A percentile compares a stretch with the other conserved stretches of the same genome.
These are phyloP conservation scores for Schwanniomyces occidentalis DNA, from an alignment of 805 yeast species.

Conservation along the genomic window DNA sequence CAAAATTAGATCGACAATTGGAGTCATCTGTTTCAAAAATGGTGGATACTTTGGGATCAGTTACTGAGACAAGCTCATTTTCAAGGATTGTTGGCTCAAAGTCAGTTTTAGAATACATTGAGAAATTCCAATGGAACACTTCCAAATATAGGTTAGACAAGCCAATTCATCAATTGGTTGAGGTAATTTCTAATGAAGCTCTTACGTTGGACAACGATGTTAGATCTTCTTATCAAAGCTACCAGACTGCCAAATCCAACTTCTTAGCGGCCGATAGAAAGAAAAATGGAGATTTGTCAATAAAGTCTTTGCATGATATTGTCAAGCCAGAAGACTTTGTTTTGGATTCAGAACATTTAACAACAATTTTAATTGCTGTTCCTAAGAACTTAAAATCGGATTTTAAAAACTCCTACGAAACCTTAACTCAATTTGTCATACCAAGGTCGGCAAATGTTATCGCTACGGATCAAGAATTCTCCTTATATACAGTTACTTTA, in stretches of 20 bases:
- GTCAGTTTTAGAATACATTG: conserved; percentile 62
- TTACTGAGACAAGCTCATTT: conserved; percentile 24
- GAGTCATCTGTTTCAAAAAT: conserved; percentile 68
- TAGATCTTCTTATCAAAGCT: conserved; percentile 68
- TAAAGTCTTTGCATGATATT: conserved; percentile 85
- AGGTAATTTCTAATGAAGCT: conserved; percentile 72
- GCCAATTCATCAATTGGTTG: conserved; percentile 74
- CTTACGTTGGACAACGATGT: conserved; percentile 83
- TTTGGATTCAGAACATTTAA: conserved; percentile 79
- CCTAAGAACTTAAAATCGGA: conserved; percentile 64
- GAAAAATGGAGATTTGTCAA: conserved; percentile 89
- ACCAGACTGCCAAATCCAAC: conserved; percentile 80
- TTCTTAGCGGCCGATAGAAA: conserved; percentile 88
- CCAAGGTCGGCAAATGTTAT: conserved; percentile 83
- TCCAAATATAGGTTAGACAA: conserved; percentile 84
- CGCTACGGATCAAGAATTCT: conserved; percentile 70
- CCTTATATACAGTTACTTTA: conserved; percentile 74
- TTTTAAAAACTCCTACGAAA: conserved; percentile 73
- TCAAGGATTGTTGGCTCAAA: conserved; percentile 43
- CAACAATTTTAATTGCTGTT: conserved; percentile 84
- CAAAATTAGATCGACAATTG: conserved; percentile 79
- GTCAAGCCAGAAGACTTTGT: conserved; percentile 85
- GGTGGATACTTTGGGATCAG: conserved; percentile 64
- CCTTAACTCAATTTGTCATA: conserved; percentile 75
- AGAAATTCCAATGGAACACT: conserved; percentile 83